A percentile compares a stretch with the other conserved stretches of the same genome.
Conservation (phyloP, 768 basidiomycete genomes). For the Infundibulicybe gibba region DNA sequence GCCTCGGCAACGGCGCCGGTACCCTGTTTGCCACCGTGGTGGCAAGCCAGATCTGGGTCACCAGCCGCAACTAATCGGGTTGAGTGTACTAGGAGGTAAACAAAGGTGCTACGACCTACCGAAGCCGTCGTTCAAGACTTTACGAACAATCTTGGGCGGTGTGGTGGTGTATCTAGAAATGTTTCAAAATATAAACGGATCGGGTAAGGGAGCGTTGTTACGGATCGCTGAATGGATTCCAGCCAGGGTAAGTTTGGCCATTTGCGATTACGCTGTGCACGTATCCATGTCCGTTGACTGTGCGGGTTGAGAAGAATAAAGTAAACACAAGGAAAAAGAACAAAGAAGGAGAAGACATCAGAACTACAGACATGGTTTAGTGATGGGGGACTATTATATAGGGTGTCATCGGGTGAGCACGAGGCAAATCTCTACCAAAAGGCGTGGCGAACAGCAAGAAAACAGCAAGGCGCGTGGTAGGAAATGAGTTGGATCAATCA, state of each 20-base stretch:
- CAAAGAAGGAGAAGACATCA: slow-evolving; percentile 7
- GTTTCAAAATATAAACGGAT: slow-evolving; percentile 2
- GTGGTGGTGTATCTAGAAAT: slow-evolving; percentile 8
- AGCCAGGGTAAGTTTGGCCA: slow-evolving; percentile 29
- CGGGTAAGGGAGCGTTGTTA: slow-evolving; percentile 13
- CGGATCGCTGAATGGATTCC: slow-evolving; percentile 37
- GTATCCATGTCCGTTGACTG: slow-evolving; percentile 28
- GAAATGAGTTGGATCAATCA: no score
- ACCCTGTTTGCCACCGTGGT: slow-evolving; percentile 34
- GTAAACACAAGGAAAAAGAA: slow-evolving; percentile 10
- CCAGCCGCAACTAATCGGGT: slow-evolving; percentile 16
- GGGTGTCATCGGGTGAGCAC: no score
- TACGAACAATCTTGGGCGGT: slow-evolving; percentile 27
- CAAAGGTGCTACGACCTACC: slow-evolving; percentile 12
- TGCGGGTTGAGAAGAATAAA: slow-evolving; percentile 7
- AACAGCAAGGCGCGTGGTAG: no score
- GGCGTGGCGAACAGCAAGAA: no score
- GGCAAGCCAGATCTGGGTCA: slow-evolving; percentile 39
- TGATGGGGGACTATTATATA: not conserved
- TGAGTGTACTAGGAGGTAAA: not conserved
- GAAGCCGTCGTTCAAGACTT: slow-evolving; percentile 29
- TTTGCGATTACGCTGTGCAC: slow-evolving; percentile 26
- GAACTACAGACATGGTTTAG: not conserved
- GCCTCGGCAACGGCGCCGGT: slow-evolving; percentile 32
- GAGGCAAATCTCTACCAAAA: no score